These are phyloP conservation scores for Aotearoamyces nothofagi DNA, from an alignment of 2,329 filamentous ascomycete species.

Conservation along the genomic window DNA sequence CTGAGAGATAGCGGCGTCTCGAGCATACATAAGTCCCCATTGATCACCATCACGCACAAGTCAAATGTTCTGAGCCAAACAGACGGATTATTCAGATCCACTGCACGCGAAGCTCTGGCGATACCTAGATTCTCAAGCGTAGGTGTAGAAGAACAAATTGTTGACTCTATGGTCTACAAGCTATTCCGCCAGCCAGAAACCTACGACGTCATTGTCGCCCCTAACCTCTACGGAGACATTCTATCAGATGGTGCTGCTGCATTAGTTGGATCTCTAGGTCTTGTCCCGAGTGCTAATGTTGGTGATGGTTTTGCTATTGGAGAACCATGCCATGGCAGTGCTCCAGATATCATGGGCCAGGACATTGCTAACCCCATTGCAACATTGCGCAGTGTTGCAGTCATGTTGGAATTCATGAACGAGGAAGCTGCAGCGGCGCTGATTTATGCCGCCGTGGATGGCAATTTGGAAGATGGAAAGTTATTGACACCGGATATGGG, in stretches of 20 bases:
- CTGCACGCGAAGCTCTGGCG: slow-evolving; percentile 58
- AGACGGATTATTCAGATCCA: slow-evolving; percentile 84
- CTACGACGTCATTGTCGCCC: slow-evolving; percentile 96
- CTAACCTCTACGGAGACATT: slow-evolving; percentile 95
- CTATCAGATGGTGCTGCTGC: slow-evolving; percentile 91
- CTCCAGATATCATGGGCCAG: slow-evolving; percentile 87
- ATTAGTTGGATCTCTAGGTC: slow-evolving; percentile 77
- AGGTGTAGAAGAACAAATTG: slow-evolving; percentile 87
- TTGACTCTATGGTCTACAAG: slow-evolving; percentile 99
- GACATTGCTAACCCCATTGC: slow-evolving; percentile 94
- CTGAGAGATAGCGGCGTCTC: slow-evolving; percentile 45
- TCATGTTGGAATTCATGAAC: slow-evolving; percentile 94
- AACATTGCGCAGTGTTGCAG: slow-evolving; percentile 73
- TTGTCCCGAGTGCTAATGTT: slow-evolving; percentile 91
- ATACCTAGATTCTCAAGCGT: slow-evolving; percentile 47
- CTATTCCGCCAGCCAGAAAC: slow-evolving; percentile 89
- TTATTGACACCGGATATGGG: slow-evolving; percentile 82
- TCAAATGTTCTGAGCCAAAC: slow-evolving; percentile 94
- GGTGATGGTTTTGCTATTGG: slow-evolving; percentile 90
- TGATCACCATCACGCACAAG: slow-evolving; percentile 97
- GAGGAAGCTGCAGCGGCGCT: slow-evolving; percentile 73
- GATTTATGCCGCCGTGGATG: slow-evolving; percentile 89
- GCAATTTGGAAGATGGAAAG: slow-evolving; percentile 69
- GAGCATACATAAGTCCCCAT: slow-evolving; percentile 50
- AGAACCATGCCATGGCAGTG: slow-evolving; percentile 93